Percentiles rank a stretch among this genome's conserved stretches.
These are phyloP conservation scores for Suhomyces prunicola DNA, from an alignment of 805 yeast genomes.

Conservation along the genomic window DNA sequence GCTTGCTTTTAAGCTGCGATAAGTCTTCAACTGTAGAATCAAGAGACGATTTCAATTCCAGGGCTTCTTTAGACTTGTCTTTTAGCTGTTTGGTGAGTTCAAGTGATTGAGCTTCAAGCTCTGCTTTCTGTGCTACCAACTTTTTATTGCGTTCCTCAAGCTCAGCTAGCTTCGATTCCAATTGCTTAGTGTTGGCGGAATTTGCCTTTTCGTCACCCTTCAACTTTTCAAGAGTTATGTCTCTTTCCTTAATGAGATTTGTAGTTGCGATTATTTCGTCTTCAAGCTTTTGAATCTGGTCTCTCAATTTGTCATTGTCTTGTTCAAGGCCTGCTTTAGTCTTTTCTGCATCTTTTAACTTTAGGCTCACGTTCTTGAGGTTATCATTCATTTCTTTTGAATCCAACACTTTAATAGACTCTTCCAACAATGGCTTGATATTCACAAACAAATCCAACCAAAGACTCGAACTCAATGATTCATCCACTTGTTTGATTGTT, in stretches of 20 bases:
- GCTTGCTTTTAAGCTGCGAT: conserved; percentile 4
- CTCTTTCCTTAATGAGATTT: conserved; percentile 43
- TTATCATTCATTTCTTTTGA: conserved; percentile 56
- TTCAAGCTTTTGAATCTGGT: conserved; percentile 31
- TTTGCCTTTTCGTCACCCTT: conserved; percentile 36
- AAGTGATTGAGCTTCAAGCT: conserved; percentile 24
- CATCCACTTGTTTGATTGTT: conserved; percentile 54
- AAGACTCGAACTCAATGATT: conserved; percentile 47
- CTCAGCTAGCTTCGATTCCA: conserved; percentile 26
- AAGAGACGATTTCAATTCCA: conserved; percentile 8
- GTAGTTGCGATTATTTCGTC: conserved; percentile 28
- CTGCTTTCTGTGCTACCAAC: conserved; percentile 30
- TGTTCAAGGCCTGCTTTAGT: conserved; percentile 25
- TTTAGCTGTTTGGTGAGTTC: conserved; percentile 9
- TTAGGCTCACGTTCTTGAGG: conserved; percentile 47
- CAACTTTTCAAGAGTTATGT: conserved; percentile 41
- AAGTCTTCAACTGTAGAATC: conserved; percentile 1
- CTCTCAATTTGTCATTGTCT: conserved; percentile 40
- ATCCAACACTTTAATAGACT: conserved; percentile 57
- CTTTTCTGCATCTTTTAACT: conserved; percentile 36
- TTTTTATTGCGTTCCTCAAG: conserved; percentile 28
- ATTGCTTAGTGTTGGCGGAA: conserved; percentile 27
- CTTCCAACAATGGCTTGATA: conserved; percentile 72
- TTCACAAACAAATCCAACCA: conserved; percentile 77
- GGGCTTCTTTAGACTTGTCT: conserved; percentile 8